Evolutionary conservation across 257 asterid genomes (phyloP).

Genomic region (Capsicum chinense): DNA sequence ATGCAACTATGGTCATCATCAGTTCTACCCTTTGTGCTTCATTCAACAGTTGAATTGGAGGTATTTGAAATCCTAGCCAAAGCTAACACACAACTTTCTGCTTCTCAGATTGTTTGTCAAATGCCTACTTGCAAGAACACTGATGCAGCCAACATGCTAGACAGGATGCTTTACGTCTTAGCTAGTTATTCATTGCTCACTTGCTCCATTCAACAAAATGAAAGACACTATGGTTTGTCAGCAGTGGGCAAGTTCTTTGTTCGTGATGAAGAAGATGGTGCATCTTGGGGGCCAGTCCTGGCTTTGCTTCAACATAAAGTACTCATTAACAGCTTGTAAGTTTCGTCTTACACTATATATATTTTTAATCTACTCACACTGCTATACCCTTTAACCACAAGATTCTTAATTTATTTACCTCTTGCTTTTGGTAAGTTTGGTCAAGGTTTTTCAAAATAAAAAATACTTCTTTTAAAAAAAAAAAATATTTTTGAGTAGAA

Average conservation of each 20-base stretch:
- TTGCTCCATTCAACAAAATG: slow-evolving; percentile 11
- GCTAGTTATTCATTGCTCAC: slow-evolving; percentile 42
- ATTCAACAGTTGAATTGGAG: slow-evolving; percentile 37
- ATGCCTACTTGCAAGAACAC: slow-evolving; percentile 29
- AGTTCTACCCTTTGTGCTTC: slow-evolving; percentile 39
- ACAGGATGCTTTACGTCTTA: slow-evolving; percentile 45
- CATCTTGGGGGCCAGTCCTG: slow-evolving; percentile 29
- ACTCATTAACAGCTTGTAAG: slow-evolving; percentile 28
- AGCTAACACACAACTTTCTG: slow-evolving; percentile 32
- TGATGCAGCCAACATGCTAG: slow-evolving; percentile 35
- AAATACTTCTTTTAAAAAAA: too few species aligned
- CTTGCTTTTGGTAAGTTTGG: too few species aligned
- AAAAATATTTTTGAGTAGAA: too few species aligned
- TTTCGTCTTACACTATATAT: neutral
- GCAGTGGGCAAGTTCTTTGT: slow-evolving; percentile 39
- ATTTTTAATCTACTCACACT: too few species aligned
- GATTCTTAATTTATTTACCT: too few species aligned
- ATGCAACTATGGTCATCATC: slow-evolving; percentile 31
- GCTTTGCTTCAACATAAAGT: slow-evolving; percentile 34
- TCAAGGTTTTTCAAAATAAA: too few species aligned
- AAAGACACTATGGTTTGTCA: slow-evolving; percentile 19
- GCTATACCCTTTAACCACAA: too few species aligned
- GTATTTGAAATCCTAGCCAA: slow-evolving; percentile 44
- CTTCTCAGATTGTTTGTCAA: slow-evolving; percentile 38
- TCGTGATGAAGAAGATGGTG: slow-evolving; percentile 34